These are phyloP conservation scores for Schizochytrium sp. DNA, from an alignment of 108 stramenopile species.

Conservation along the genomic window DNA sequence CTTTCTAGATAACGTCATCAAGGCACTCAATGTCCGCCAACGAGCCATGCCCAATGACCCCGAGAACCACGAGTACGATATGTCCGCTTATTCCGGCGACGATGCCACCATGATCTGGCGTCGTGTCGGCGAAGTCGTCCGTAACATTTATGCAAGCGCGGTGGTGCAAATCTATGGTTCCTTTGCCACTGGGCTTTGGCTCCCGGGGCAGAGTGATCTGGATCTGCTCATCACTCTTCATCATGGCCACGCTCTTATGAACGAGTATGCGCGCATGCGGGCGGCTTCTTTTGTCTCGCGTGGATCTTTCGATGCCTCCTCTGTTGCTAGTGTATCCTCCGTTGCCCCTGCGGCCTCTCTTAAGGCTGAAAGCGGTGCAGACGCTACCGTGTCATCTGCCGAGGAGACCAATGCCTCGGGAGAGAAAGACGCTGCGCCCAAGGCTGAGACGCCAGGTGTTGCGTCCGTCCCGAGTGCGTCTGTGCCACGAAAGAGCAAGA, in stretches of 20 bases:
- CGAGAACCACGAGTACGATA: not conserved
- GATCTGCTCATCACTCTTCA: not conserved
- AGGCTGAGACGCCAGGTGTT: no score
- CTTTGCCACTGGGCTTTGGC: conserved; percentile 13
- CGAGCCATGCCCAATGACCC: not conserved
- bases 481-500: no score
- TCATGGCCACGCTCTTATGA: not conserved
- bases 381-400: not conserved
- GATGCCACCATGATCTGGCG: not conserved
- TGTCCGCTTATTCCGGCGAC: not conserved
- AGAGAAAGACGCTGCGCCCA: no score
- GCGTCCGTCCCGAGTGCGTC: no score
- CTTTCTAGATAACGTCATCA: not conserved
- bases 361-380: not conserved
- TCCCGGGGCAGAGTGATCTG: not conserved
- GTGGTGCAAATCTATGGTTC: not conserved
- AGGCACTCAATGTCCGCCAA: not conserved
- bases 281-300: not conserved
- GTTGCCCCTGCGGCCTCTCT: not conserved
- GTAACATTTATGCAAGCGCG: not conserved
- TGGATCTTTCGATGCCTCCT: not conserved
- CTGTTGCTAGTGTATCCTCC: not conserved
- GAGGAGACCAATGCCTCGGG: not conserved
- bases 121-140: not conserved
- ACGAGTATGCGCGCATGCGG: not conserved